Evolutionary conservation across 2,329 filamentous ascomycete species (phyloP), one percentile per base, ranked within the genome.

Genomic region (Talaromyces funiculosus): DNA sequence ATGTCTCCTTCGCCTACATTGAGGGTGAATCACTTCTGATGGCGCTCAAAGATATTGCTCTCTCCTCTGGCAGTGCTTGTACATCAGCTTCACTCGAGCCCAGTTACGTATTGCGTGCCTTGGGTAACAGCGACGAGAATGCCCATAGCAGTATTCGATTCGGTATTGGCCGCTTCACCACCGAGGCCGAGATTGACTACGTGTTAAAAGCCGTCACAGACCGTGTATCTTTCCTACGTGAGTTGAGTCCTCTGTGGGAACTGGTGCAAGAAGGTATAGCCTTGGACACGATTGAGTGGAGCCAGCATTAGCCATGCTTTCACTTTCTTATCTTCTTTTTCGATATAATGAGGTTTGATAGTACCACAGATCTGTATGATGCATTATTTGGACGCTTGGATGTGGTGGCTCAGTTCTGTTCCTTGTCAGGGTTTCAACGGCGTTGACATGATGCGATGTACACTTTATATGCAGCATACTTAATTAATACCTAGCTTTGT

Each of bases 71-170:
- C 61, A 97, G 92, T 71, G 94, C 94, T 5, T 99, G 94, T 78
- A 99, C 94, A 2, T 97, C 93, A 4, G 94, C 94, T 0, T 99
- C 94, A 0, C 81, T 99, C 35, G 94, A 99, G 75, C 94, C 94
- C 16, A 96, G 90, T 74, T 99, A 99, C 74, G 94, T 99, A 51
- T 84, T 99, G 31, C 87, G 94, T 61, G 94, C 94, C 4, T 83
- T 99, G 18, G 94, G 94, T 62, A 97, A 90, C 81, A 97, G 92
- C 67, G 94, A 99, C 69, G 94, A 99, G 79, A 97, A 89, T 68
- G 94, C 94, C 8, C 94, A 99, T 79, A 96, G 91, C 77, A 96
- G 92, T 80, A 99, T 99, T 68, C 86, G 94, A 60, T 99, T 99
- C 67, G 94, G 94, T 53, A 97, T 99, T 71, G 94, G 94, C 31